Conservation (phyloP, 495 filamentous ascomycete species). For the Durotheca rogersii region DNA sequence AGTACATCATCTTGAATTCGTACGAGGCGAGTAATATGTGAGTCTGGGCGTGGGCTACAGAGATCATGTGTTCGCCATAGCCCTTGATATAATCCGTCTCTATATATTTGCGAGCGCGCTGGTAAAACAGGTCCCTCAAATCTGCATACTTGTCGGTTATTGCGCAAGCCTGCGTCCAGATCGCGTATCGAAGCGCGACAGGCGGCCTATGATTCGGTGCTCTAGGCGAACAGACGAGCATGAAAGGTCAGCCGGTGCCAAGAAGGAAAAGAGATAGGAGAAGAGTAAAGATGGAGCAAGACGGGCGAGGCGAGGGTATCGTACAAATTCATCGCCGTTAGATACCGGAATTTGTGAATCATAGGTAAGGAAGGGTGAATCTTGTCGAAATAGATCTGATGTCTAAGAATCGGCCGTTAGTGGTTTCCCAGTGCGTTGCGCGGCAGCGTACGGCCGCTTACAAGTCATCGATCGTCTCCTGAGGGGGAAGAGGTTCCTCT, state of each 20-base stretch:
- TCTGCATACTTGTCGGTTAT: conserved; percentile 75
- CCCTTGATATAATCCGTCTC: conserved; percentile 91
- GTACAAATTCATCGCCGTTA: conserved; percentile 77
- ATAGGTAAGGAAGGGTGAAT: conserved; percentile 82
- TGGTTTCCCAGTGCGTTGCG: neutral
- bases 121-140: conserved; percentile 82
- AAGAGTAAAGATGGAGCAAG: neutral
- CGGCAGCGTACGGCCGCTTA: conserved; percentile 45
- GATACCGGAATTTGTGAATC: conserved; percentile 83
- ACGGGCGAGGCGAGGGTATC: conserved; percentile 16
- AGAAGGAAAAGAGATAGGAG: neutral
- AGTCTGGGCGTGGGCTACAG: conserved; percentile 76
- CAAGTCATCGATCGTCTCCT: conserved; percentile 89
- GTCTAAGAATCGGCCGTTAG: conserved; percentile 49
- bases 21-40: conserved; percentile 79
- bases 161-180: conserved; percentile 87
- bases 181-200: conserved; percentile 85
- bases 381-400: conserved; percentile 87
- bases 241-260: conserved; percentile 23
- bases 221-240: too few relatives aligned
- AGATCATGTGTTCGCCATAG: conserved; percentile 83
- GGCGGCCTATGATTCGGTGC: conserved; percentile 84
- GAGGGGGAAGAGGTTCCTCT: conserved; percentile 85
- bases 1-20: conserved; percentile 98
- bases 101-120: conserved; percentile 81